Evolutionary conservation across 2,329 filamentous ascomycete species (phyloP), one percentile per base, ranked within the genome.

Genomic region (Dactylonectria macrodidyma): DNA sequence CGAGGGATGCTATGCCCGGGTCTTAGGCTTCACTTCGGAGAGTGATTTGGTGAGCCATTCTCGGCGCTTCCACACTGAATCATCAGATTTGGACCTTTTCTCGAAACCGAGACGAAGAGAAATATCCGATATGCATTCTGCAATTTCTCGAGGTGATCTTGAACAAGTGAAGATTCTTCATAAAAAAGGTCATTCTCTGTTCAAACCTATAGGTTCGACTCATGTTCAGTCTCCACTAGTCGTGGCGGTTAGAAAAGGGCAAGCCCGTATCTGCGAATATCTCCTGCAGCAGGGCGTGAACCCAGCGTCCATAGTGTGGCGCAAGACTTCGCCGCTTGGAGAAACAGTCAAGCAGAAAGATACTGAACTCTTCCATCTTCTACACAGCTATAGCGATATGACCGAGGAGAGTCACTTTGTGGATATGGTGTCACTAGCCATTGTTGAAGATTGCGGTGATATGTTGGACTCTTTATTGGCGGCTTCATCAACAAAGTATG

Each of bases 181-280:
- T 51, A 26, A n/a, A 16, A 30, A 30, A 3, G 48, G 26, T n/a
- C 24, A 8, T 51, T 9, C 48, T 8, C 9, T 51, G 7, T n/a
- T 3, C 30, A 7, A 8, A 51, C 1, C 2, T 14, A 10, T 3
- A 1, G 7, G 2, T 8, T 9, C 6, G 1, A 5, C 1, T 30
- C 14, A 24, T 14, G 26, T 14, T 14, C 22, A 26, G 14, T 30
- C 48, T 8, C 48, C 24, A 9, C 24, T 51, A 2, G 9, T 16
- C 3, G 12, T 51, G 3, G 26, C 48, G 1, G 48, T n/a, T 30
- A 33, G 12, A 33, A 9, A 19, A 2, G 22, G 26, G 7, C 48
- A 51, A 12, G 9, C 6, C 30, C 48, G n/a, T 51, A 26, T 51
- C 12, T 33, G 48, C 24, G 48, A 33, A 4, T 51, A 51, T 14